A percentile compares a stretch with the other conserved stretches of the same genome.
phyloP scores from a whole-genome alignment of 139 green algal genomes.

The Zygnema circumcarinatum region DNA sequence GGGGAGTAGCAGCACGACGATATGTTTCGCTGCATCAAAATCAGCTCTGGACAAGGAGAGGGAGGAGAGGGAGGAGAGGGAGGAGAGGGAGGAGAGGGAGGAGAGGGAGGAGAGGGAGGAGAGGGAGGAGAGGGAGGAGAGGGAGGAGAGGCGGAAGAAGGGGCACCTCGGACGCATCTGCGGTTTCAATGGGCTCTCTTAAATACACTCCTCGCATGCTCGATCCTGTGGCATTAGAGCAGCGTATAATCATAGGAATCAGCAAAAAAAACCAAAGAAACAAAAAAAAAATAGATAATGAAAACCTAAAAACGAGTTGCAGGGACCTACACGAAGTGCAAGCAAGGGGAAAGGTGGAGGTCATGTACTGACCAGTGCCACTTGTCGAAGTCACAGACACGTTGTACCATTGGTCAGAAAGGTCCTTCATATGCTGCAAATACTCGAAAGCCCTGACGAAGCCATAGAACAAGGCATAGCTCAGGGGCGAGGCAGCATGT shows the following conservation, averaged over 20 bases:
- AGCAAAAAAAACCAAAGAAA: no score
- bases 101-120: not conserved
- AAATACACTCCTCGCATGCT: constrained; percentile 78
- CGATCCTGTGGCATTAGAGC: no score
- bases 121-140: not conserved
- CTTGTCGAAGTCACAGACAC: not conserved
- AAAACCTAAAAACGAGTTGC: no score
- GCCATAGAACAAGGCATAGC: no score
- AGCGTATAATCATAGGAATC: no score
- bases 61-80: not conserved
- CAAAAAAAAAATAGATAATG: no score
- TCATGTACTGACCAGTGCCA: not conserved
- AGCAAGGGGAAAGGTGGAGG: no score
- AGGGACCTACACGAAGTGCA: no score
- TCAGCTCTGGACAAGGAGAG: no score
- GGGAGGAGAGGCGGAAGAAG: not conserved
- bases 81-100: not conserved
- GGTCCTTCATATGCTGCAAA: not conserved
- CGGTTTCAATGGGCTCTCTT: constrained; percentile 73
- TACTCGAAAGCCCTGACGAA: not conserved
- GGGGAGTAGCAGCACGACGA: not conserved
- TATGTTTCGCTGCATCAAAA: not conserved
- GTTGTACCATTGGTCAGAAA: not conserved
- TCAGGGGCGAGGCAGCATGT: no score
- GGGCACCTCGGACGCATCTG: not conserved